Evolutionary conservation across 441 rosid species (phyloP), one percentile per base, ranked within the genome.

Genomic region (Metrosideros polymorpha): DNA sequence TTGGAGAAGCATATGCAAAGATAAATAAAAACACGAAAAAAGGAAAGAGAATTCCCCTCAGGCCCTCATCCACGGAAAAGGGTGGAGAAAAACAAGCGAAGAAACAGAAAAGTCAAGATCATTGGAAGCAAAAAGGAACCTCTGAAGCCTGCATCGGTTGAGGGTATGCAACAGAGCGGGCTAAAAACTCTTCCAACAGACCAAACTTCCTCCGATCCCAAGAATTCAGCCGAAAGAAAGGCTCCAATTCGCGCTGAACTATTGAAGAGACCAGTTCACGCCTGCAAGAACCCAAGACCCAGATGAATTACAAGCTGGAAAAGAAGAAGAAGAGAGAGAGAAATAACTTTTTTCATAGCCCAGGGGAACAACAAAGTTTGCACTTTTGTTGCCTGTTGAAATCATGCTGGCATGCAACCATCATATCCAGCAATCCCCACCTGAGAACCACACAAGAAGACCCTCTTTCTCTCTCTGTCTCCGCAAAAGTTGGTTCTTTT

Each of bases 401-500:
- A 91, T 89, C 91, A 57, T 89, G 79, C 92, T 90, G 86, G 88
- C 88, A 86, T 52, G 84, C 84, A 83, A 53, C 29, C 27, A 83
- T 83, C 59, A 35, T 42, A 88, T 90, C 87, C 91, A 88, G 90
- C 90, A 90, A 92, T 90, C 92, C 96, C 94, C 96, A 95, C 97
- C 95, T 95, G 96, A 94, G 93, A 84, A 53, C 53, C 53, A 49
- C 56, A 49, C 51, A 49, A 51, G 84, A 49, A 51, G 84, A 84
- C 51, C 83, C 83, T 77, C 85, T 77, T 84, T 79, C 88, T 85
- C 86, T 76, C 56, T 52, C 86, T 90, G 84, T 86, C 88, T 13
- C 35, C 82, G 77, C 83, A 76, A 83, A 77, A 88, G 88, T 89
- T 88, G 89, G 86, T 86, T 83, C 76, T 89, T 90, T 90, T 85